phyloP scores from a whole-genome alignment of 2,329 filamentous ascomycete species.

The Nothopassalora personata region DNA sequence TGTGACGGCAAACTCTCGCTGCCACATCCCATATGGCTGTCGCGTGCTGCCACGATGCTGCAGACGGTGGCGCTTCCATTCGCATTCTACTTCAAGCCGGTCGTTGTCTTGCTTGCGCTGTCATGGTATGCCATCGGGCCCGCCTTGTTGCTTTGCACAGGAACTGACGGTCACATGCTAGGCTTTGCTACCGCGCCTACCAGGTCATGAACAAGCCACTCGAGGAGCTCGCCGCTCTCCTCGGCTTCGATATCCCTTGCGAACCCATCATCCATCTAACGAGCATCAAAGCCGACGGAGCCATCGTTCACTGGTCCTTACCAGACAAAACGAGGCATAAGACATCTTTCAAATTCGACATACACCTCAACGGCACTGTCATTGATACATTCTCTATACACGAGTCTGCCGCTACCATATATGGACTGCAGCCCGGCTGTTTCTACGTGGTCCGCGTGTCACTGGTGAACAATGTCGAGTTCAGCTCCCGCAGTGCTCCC shows the following conservation, averaged over 20 bases:
- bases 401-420: conserved; percentile 87
- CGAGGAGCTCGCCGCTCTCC: conserved; percentile 80
- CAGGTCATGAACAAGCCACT: conserved; percentile 88
- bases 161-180: conserved; percentile 1
- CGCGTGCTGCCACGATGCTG: conserved; percentile 9
- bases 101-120: conserved; percentile 19
- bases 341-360: conserved; percentile 77
- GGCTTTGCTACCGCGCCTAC: conserved; percentile 73
- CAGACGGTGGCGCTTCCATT: conserved; percentile 15
- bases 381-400: conserved; percentile 78
- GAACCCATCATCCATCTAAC: conserved; percentile 85
- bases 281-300: conserved; percentile 79
- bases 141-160: neutral
- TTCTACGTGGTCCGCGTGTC: conserved; percentile 94
- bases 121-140: conserved; percentile 13
- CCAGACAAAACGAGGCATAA: conserved; percentile 41
- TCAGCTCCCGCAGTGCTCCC: conserved; percentile 80
- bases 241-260: conserved; percentile 86
- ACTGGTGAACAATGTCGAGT: conserved; percentile 84
- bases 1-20: conserved; percentile 9
- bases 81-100: conserved; percentile 21
- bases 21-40: conserved; percentile 10
- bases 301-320: conserved; percentile 83
- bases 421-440: conserved; percentile 75
- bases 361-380: conserved; percentile 78